Base-by-base conservation (phyloP, 2,329 filamentous ascomycete species). In the Xylariaceae sp. region DNA sequence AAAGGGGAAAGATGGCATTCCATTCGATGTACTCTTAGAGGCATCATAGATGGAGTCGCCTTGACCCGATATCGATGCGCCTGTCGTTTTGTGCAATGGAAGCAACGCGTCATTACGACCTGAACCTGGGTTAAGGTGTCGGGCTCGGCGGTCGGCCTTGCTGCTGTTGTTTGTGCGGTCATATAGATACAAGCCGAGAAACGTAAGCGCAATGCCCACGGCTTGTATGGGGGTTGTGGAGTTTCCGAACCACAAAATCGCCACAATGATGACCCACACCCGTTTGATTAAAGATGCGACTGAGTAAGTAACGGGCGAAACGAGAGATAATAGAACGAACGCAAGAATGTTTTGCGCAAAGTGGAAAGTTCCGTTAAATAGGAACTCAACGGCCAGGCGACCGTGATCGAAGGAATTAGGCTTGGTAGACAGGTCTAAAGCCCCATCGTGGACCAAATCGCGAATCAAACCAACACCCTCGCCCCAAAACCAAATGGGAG, bases 351-450 rank as follows among this genome's bases (percentile, higher is more conserved):
- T 97, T 71, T 99, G 94, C 13, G 86, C 90, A 73, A 97, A 99
- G 75, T 99, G 94, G 72, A 96, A 97, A 3, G 91, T 88, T 57
- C 94, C 94, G 73, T 99, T 99, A 81, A 99, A 97, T 55, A 97
- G 73, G 72, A 96, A 97, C 71, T 99, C 94, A n/a, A 95, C 70
- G 0, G 81, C 77, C 50, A 88, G 73, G 2, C 90, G 85, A 30
- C 88, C 90, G 61, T 92, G 88, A 64, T 90, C 88, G 67, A 89
- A 87, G 10, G 88, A 85, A 34, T 92, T 81, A 39, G 87, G 85
- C 23, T 75, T 76, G 48, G 78, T 72, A 53, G 73, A 78, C 49
- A 87, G 72, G 64, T 86, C 82, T 56, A 97, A 81, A 1, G 86
- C 82, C n/a, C 91, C 92, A 68, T 96, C 90, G 55, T 86, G 81